Evolutionary conservation across 352 stramenopile genomes (phyloP).

Genomic region (Saprolegnia parasitica): DNA sequence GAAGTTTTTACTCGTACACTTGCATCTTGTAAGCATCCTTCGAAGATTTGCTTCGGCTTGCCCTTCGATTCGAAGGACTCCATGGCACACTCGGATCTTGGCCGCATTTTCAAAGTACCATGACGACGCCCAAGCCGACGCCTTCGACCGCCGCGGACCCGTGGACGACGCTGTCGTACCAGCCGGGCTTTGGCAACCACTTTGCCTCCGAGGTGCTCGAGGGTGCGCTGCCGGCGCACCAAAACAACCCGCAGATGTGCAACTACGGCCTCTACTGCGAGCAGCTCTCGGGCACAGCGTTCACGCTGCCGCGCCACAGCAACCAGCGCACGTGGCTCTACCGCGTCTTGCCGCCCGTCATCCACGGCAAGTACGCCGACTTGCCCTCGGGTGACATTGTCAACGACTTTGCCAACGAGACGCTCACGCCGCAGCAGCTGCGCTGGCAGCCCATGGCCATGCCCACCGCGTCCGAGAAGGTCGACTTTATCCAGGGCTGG

Average conservation of each 20-base stretch:
- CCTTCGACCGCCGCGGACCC: not conserved
- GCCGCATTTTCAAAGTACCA: not conserved
- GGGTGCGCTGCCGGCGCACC: conserved; percentile 82
- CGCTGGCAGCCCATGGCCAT: conserved; percentile 87
- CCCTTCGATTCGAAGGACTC: not conserved
- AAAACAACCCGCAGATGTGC: conserved; percentile 94
- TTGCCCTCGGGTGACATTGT: conserved; percentile 50
- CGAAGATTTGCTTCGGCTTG: not conserved
- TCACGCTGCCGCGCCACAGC: conserved; percentile 88
- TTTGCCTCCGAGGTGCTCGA: conserved; percentile 91
- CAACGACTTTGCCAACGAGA: conserved; percentile 61
- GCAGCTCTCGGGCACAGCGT: conserved; percentile 94
- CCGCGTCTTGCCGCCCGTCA: conserved; percentile 82
- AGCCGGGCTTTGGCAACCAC: conserved; percentile 89
- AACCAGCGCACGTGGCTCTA: conserved; percentile 94
- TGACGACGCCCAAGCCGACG: not conserved
- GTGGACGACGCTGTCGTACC: conserved; percentile 79
- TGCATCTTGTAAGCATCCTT: not conserved
- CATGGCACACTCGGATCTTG: conserved; percentile 6
- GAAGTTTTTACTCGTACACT: not conserved
- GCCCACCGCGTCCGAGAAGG: conserved; percentile 38
- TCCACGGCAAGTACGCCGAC: conserved; percentile 68
- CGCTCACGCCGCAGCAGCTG: conserved; percentile 87
- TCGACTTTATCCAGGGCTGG: conserved; percentile 89
- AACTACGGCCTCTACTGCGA: conserved; percentile 91